Evolutionary conservation across 371 early-diverging fungal genomes (phyloP).

Genomic region (Dichotomocladium elegans): DNA sequence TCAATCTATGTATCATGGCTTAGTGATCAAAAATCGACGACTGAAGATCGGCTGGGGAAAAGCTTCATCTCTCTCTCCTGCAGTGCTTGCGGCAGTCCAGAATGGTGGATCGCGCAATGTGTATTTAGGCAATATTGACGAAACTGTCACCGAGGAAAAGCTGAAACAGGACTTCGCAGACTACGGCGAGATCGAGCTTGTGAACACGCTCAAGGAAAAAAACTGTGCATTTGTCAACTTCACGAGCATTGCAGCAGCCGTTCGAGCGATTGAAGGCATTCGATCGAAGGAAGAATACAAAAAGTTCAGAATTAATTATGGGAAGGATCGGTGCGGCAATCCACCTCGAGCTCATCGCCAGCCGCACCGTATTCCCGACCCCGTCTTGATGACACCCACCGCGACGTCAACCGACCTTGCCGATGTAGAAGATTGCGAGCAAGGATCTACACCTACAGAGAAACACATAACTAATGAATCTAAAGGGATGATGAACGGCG

Average conservation of each 20-base stretch:
- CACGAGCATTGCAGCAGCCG: conserved; percentile 63
- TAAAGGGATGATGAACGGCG: background rate
- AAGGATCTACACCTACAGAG: background rate
- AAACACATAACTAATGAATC: background rate
- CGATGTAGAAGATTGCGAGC: background rate
- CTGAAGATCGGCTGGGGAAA: conserved; percentile 83
- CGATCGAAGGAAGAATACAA: conserved; percentile 52
- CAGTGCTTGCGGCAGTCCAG: conserved; percentile 57
- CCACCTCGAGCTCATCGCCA: conserved; percentile 27
- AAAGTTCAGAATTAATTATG: conserved; percentile 64
- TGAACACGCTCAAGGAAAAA: conserved; percentile 75
- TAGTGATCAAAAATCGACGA: conserved; percentile 66
- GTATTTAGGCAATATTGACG: conserved; percentile 68
- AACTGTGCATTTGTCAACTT: conserved; percentile 85
- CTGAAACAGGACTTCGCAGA: conserved; percentile 65
- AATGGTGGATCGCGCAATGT: conserved; percentile 80
- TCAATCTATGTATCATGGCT: conserved; percentile 51
- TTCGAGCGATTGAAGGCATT: conserved; percentile 68
- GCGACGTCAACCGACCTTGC: background rate
- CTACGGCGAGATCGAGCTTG: conserved; percentile 77
- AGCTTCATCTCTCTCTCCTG: conserved; percentile 49
- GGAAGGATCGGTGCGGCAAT: conserved; percentile 82
- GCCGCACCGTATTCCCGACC: background rate
- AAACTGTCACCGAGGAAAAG: conserved; percentile 55
- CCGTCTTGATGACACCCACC: background rate